Evolutionary conservation across 108 stramenopile species (phyloP), one percentile per base, ranked within the genome.

Genomic region (Skeletonema menzelii): DNA sequence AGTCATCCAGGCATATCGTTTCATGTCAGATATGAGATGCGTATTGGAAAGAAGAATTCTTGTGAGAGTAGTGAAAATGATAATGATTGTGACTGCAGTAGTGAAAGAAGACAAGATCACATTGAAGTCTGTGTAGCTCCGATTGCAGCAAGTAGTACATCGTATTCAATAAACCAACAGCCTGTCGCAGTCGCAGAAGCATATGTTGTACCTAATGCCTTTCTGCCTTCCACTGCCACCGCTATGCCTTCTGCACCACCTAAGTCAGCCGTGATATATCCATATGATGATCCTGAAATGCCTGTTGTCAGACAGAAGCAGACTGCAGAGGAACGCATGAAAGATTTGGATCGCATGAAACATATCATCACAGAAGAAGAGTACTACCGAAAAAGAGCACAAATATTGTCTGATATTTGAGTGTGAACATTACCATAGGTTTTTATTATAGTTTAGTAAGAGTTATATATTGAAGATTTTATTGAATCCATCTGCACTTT

Each of bases 271-370:
- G 22, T 22, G 22, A 10, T 53, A 1, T 22, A 53, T 22, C 49
- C 49, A 7, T 53, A 53, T 24, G 49, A 53, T 53, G 49, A 53
- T 53, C 49, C 49, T 10, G 49, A 53, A 53, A 53, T 53, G 20
- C 49, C 49, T 10, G 24, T 53, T 53, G 22, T 22, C 0, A 53
- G 8, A 7, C 8, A 53, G 5, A 53, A 53, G 49, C 22, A 53
- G 8, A 53, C 49, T 53, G 49, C 49, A 5, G 22, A 53, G 22
- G 49, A 53, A 53, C 19, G 49, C 19, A 24, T 53, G 49, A 53
- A 22, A 53, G 49, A 53, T 53, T 53, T 53, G 49, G 49, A 53
- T 53, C 49, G 20, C 49, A 53, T 53, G 49, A 53, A 22, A 53
- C 5, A 53, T 22, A 53, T 53, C 20, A 53, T 53, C 0, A 53